Percentiles rank a stretch among this genome's conserved stretches.
Evolutionary conservation across 495 filamentous ascomycete species (phyloP).

Genomic region (Chaetomium fimeti): DNA sequence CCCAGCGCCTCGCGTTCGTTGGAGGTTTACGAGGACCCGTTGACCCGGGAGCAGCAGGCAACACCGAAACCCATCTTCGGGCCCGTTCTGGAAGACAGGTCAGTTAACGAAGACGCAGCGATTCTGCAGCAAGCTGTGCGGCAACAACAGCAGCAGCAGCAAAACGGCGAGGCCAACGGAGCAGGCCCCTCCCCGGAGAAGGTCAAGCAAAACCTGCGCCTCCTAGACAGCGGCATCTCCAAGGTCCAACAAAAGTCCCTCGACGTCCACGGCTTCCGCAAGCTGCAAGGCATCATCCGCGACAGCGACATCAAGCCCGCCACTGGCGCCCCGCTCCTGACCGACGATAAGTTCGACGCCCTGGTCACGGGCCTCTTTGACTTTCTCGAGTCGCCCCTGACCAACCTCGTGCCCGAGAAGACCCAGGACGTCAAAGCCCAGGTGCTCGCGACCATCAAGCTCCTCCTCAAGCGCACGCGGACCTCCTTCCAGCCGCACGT

Average conservation of each 20-base stretch:
- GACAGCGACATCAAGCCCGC: constrained; percentile 54
- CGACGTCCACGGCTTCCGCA: constrained; percentile 85
- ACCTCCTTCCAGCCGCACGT: constrained; percentile 64
- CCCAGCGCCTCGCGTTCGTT: constrained; percentile 43
- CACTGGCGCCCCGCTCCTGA: constrained; percentile 26
- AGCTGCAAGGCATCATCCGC: constrained; percentile 76
- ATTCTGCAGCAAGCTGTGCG: constrained; percentile 34
- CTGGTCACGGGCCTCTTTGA: constrained; percentile 70
- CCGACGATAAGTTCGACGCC: constrained; percentile 68
- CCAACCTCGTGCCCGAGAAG: constrained; percentile 51
- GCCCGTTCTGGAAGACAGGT: constrained; percentile 52
- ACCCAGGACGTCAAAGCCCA: constrained; percentile 78
- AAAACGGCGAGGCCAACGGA: constrained; percentile 25
- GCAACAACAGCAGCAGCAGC: constrained; percentile 3
- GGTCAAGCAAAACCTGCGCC: constrained; percentile 49
- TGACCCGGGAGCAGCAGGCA: constrained; percentile 47
- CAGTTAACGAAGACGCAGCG: constrained; percentile 54
- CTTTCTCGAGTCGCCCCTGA: constrained; percentile 62
- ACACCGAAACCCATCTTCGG: constrained; percentile 43
- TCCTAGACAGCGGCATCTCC: constrained; percentile 74
- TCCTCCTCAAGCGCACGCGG: constrained; percentile 67
- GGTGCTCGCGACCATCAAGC: constrained; percentile 73
- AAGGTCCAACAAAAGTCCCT: constrained; percentile 68
- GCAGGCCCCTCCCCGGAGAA: constrained; percentile 48
- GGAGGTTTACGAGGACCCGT: constrained; percentile 62